A percentile compares a stretch with the other conserved stretches of the same genome.
Evolutionary conservation across 2,329 filamentous ascomycete genomes (phyloP).

Genomic region (Fusarium guadeloupense): DNA sequence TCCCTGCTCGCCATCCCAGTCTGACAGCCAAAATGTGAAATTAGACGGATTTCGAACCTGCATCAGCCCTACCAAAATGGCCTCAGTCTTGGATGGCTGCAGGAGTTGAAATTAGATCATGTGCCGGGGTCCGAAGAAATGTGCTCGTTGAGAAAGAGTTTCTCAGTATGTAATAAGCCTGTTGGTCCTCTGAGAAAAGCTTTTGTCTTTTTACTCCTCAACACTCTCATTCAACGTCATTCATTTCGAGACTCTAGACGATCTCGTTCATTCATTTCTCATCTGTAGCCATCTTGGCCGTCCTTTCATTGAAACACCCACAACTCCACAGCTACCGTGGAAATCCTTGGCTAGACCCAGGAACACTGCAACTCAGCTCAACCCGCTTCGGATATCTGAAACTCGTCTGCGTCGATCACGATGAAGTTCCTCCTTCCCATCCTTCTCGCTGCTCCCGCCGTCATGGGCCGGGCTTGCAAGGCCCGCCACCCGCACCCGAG

Average conservation of each 20-base stretch:
- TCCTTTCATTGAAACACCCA: background rate
- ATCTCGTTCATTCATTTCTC: constrained; percentile 22
- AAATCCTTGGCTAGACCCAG: constrained; percentile 35
- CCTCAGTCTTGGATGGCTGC: constrained; percentile 29
- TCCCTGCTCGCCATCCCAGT: constrained; percentile 14
- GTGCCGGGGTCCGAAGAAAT: constrained; percentile 10
- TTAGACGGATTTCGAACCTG: constrained; percentile 38
- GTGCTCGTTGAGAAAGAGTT: constrained; percentile 2
- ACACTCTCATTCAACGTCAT: constrained; percentile 11
- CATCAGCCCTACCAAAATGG: constrained; percentile 43
- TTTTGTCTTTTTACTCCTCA: background rate
- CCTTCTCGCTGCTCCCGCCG: constrained; percentile 39
- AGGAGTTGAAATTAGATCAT: constrained; percentile 23
- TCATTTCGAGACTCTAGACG: constrained; percentile 32
- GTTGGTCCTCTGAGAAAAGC: background rate
- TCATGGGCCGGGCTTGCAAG: constrained; percentile 42
- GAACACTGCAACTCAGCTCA: background rate
- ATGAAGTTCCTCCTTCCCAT: constrained; percentile 42
- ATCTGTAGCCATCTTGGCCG: constrained; percentile 13
- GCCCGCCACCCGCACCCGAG: constrained; percentile 19
- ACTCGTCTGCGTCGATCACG: constrained; percentile 19
- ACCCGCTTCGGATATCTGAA: constrained; percentile 4
- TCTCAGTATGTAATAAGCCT: constrained; percentile 7
- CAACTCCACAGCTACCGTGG: background rate
- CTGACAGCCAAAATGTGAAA: constrained; percentile 28